phyloP scores from a whole-genome alignment of 2,329 filamentous ascomycete genomes.

The Colletotrichum sp. region DNA sequence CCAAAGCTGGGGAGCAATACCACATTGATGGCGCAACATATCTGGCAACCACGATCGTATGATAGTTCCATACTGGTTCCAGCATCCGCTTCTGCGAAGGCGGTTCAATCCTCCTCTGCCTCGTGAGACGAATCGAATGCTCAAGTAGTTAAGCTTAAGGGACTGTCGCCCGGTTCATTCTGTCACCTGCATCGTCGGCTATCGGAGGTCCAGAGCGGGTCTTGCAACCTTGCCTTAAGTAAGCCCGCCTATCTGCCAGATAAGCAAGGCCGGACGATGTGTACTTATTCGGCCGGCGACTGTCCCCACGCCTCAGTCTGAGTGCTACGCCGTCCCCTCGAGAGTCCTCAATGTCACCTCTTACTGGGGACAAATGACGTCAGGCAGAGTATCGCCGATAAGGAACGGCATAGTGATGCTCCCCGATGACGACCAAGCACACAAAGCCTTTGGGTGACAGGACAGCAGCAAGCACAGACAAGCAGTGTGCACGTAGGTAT shows the following conservation, averaged over 20 bases:
- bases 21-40: neutral
- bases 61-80: neutral
- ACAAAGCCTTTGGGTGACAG: conserved; percentile 4
- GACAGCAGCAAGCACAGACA: conserved; percentile 6
- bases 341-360: conserved; percentile 1
- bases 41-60: neutral
- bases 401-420: neutral
- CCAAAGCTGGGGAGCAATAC: neutral
- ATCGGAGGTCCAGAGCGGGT: conserved; percentile 1
- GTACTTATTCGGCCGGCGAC: neutral
- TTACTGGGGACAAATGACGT: conserved; percentile 16
- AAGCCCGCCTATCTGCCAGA: neutral
- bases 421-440: conserved; percentile 6
- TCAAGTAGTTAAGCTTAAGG: neutral
- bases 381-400: neutral
- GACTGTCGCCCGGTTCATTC: neutral
- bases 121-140: neutral
- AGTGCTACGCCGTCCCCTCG: neutral
- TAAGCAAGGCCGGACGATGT: neutral
- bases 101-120: neutral
- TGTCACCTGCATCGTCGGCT: conserved; percentile 6
- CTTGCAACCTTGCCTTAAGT: neutral
- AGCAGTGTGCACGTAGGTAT: neutral
- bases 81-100: neutral
- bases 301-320: neutral